Conservation (phyloP, 176 grass and related monocot genomes). For the Triticum dicoccoides region DNA sequence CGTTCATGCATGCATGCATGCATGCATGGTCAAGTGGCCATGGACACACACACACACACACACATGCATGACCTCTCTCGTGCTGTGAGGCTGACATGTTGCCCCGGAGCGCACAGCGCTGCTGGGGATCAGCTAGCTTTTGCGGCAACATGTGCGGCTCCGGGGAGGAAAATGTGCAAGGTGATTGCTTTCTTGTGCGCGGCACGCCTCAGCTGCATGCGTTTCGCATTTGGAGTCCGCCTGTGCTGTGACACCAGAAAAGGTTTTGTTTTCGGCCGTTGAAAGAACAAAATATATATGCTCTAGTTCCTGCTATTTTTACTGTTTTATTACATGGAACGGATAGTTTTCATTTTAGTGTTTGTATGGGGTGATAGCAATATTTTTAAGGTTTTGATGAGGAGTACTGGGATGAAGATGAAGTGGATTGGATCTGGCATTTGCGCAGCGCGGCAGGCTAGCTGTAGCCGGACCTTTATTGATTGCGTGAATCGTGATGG, state of each 20-base stretch:
- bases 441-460: background rate
- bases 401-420: background rate
- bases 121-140: background rate
- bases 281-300: no score
- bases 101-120: background rate
- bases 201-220: background rate
- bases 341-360: no score
- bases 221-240: background rate
- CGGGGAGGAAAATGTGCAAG: background rate
- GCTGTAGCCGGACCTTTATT: constrained; percentile 16
- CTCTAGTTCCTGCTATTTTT: no score
- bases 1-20: background rate
- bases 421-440: constrained; percentile 17
- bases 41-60: constrained; percentile 4
- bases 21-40: background rate
- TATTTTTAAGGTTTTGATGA: background rate
- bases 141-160: background rate
- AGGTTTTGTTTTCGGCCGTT: background rate
- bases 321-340: no score
- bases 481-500: background rate
- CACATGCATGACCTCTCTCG: background rate
- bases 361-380: background rate
- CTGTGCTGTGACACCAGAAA: background rate
- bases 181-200: background rate
- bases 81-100: constrained; percentile 2